Evolutionary conservation across 805 yeast genomes (phyloP), one percentile per base, ranked within the genome.

Genomic region (Maudiozyma barnettii): DNA sequence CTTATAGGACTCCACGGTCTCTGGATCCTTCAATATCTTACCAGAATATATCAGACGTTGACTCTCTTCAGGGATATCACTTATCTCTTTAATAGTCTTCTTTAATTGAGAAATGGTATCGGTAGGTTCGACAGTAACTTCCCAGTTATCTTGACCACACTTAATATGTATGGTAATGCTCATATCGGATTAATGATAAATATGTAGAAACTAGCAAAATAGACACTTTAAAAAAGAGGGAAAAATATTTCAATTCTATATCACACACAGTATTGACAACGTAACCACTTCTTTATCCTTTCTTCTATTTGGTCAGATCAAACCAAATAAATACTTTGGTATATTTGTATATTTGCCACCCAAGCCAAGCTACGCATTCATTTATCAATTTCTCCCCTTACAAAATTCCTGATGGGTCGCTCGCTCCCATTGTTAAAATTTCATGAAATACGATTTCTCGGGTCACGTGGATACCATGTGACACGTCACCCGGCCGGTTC

Each of bases 41-140:
- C 99, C 99, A 2, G 96, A 85, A 69, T 85, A 91, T 60, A 91
- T 90, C 61, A 91, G 74, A 49, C 98, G 76, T 68, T 90, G 98
- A 51, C 83, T 77, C n/a, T 75, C 83, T 1, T 78, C 79, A 5
- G 95, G 82, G 40, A 89, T 72, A 20, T 78, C 82, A 5, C 89
- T 67, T 49, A 72, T 75, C 19, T 71, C 69, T 22, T 81, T 81
- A 45, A 91, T 72, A 54, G 71, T 71, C 35, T 73, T 74, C 66
- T 91, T 91, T 54, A 91, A 73, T 51, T 82, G 84, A 20, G 71
- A 68, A 31, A 91, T 79, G 1, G 90, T 79, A 41, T 73, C 63
- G 14, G 74, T 54, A 0, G 78, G 64, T 18, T 75, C 70, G 26
- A 85, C 74, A 4, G 73, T 61, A 44, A 89, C 74, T 43, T 81